Conservation (phyloP, 2,329 filamentous ascomycete genomes). For the Tetracladium maxilliforme region DNA sequence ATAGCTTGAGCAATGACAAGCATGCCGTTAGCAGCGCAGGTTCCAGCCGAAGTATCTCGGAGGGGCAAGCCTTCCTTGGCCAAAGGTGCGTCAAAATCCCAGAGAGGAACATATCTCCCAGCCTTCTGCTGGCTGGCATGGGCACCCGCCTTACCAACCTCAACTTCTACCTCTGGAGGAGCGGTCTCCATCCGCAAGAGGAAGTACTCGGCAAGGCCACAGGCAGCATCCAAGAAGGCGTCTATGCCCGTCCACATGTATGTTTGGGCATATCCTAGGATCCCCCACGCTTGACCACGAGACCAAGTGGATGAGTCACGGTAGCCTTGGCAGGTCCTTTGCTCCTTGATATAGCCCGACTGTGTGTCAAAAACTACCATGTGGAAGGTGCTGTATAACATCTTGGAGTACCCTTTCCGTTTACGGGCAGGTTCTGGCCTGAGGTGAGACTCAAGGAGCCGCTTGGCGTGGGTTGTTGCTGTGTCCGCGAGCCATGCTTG, state of each 20-base stretch:
- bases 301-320: constrained; percentile 28
- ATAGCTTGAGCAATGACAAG: constrained; percentile 19
- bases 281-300: constrained; percentile 32
- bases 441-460: constrained; percentile 21
- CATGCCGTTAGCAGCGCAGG: constrained; percentile 24
- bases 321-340: constrained; percentile 30
- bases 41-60: constrained; percentile 20
- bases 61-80: constrained; percentile 12
- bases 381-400: constrained; percentile 23
- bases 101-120: constrained; percentile 13
- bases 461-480: constrained; percentile 23
- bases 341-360: constrained; percentile 24
- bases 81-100: constrained; percentile 32
- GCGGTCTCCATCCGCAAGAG: constrained; percentile 18
- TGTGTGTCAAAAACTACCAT: constrained; percentile 28
- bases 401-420: constrained; percentile 7
- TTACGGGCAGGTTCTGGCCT: constrained; percentile 15
- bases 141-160: background rate
- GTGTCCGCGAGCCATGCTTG: constrained; percentile 15
- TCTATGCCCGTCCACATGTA: constrained; percentile 29
- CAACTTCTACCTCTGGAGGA: constrained; percentile 12
- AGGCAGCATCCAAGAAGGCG: constrained; percentile 23
- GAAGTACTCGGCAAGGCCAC: constrained; percentile 29
- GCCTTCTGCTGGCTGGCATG: constrained; percentile 4
- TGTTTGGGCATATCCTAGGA: constrained; percentile 30